phyloP scores from a whole-genome alignment of 208 protist genomes.

The Crithidia thermophila region DNA sequence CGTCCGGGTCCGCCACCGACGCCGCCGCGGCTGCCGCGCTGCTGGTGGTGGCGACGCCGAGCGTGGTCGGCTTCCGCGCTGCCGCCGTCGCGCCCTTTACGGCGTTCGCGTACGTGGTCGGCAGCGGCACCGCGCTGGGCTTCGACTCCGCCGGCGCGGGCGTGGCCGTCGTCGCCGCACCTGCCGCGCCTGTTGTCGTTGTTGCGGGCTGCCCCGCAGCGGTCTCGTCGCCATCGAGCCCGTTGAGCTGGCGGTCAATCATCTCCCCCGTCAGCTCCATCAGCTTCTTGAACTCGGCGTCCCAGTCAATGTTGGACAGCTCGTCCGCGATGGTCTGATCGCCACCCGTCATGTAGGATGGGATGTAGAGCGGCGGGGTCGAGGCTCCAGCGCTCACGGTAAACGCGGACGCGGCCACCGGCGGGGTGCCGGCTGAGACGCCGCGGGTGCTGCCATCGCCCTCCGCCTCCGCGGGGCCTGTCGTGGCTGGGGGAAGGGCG shows the following conservation, averaged over 20 bases:
- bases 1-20: slow-evolving; percentile 10
- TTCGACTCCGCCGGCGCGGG: slow-evolving; percentile 1
- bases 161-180: background rate
- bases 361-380: slow-evolving; percentile 30
- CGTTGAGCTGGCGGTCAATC: slow-evolving; percentile 63
- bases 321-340: slow-evolving; percentile 24
- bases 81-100: slow-evolving; percentile 28
- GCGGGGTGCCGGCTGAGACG: background rate
- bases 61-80: slow-evolving; percentile 31
- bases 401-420: background rate
- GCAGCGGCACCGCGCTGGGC: slow-evolving; percentile 24
- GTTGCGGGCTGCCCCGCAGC: no score
- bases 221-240: slow-evolving; percentile 36
- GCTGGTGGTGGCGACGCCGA: slow-evolving; percentile 25
- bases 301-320: slow-evolving; percentile 58
- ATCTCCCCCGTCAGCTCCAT: slow-evolving; percentile 74
- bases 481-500: slow-evolving; percentile 48
- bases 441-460: background rate
- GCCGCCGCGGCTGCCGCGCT: slow-evolving; percentile 15
- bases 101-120: slow-evolving; percentile 39
- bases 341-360: slow-evolving; percentile 34
- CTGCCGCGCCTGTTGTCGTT: slow-evolving; percentile 10
- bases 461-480: slow-evolving; percentile 6
- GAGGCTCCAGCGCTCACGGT: background rate
- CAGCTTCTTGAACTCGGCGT: slow-evolving; percentile 68